A percentile compares a stretch with the other conserved stretches of the same genome.
phyloP scores from a whole-genome alignment of 768 basidiomycete genomes.

The Termitomyces sp. region DNA sequence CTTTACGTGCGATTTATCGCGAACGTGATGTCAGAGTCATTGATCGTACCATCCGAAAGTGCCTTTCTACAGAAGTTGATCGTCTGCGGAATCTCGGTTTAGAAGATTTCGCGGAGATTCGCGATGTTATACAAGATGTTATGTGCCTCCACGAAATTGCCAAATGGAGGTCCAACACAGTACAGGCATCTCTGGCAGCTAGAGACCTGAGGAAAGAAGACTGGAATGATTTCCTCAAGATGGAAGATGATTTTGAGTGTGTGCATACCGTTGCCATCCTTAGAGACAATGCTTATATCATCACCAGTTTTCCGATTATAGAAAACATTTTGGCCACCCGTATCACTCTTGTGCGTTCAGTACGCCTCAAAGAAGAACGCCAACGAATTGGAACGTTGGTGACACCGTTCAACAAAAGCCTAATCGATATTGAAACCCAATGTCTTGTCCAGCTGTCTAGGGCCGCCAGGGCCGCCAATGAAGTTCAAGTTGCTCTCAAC shows the following conservation, averaged over 20 bases:
- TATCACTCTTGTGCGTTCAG: slow-evolving; percentile 72
- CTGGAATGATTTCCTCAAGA: slow-evolving; percentile 38
- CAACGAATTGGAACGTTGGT: slow-evolving; percentile 69
- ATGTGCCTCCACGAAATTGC: slow-evolving; percentile 79
- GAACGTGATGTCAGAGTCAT: slow-evolving; percentile 55
- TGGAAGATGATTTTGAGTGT: slow-evolving; percentile 63
- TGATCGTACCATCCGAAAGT: slow-evolving; percentile 40
- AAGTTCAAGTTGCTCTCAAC: slow-evolving; percentile 82
- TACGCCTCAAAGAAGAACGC: slow-evolving; percentile 62
- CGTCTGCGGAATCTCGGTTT: slow-evolving; percentile 60
- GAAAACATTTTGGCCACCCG: slow-evolving; percentile 81
- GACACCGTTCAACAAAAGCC: slow-evolving; percentile 41
- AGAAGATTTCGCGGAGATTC: slow-evolving; percentile 77
- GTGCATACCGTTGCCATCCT: slow-evolving; percentile 19
- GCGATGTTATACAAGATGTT: slow-evolving; percentile 59
- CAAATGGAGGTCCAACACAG: slow-evolving; percentile 43
- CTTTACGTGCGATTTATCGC: slow-evolving; percentile 76
- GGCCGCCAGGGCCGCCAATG: slow-evolving; percentile 61
- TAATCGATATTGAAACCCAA: slow-evolving; percentile 58
- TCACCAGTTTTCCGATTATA: slow-evolving; percentile 54
- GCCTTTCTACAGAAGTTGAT: slow-evolving; percentile 55
- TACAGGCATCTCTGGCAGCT: slow-evolving; percentile 27
- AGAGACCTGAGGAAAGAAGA: slow-evolving; percentile 25
- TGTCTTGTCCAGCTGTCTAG: slow-evolving; percentile 69
- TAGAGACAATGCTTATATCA: not conserved